Evolutionary conservation across 2,329 filamentous ascomycete species (phyloP).

Genomic region (Botrytis porri): DNA sequence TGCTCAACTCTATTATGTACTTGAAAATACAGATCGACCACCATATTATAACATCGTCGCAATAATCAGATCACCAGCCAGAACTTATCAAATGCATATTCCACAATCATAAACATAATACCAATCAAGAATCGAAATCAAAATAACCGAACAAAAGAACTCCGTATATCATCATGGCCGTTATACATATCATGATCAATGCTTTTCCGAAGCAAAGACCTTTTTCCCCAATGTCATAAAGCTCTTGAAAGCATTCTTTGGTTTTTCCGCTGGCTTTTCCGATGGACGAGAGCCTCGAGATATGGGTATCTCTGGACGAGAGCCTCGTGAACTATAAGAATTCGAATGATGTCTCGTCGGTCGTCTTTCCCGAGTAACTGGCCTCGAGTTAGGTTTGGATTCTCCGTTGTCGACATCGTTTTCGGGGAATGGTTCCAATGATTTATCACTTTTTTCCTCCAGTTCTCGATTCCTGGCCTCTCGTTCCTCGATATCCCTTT

Average conservation of each 20-base stretch:
- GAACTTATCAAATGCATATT: background rate
- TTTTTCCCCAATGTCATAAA: slow-evolving; percentile 19
- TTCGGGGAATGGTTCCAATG: slow-evolving; percentile 1
- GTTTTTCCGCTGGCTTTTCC: slow-evolving; percentile 13
- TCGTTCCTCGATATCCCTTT: slow-evolving; percentile 1
- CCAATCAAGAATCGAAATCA: slow-evolving; percentile 13
- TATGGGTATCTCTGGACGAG: slow-evolving; percentile 5
- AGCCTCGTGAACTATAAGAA: slow-evolving; percentile 8
- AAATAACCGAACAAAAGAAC: slow-evolving; percentile 10
- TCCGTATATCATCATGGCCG: slow-evolving; percentile 2
- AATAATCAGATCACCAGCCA: slow-evolving; percentile 6
- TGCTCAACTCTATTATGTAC: background rate
- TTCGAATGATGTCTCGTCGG: slow-evolving; percentile 7
- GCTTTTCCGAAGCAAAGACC: slow-evolving; percentile 19
- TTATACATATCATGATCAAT: slow-evolving; percentile 2
- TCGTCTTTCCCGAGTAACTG: slow-evolving; percentile 9
- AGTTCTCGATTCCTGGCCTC: background rate
- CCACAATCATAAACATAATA: slow-evolving; percentile 19
- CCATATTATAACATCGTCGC: slow-evolving; percentile 8
- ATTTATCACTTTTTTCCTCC: background rate
- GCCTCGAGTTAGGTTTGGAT: background rate
- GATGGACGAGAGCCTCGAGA: background rate
- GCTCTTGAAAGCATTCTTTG: slow-evolving; percentile 18
- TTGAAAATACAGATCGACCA: slow-evolving; percentile 8
- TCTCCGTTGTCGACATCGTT: slow-evolving; percentile 10